These are phyloP conservation scores for Rhodotorula toruloides DNA, from an alignment of 768 basidiomycete genomes.

Conservation along the genomic window DNA sequence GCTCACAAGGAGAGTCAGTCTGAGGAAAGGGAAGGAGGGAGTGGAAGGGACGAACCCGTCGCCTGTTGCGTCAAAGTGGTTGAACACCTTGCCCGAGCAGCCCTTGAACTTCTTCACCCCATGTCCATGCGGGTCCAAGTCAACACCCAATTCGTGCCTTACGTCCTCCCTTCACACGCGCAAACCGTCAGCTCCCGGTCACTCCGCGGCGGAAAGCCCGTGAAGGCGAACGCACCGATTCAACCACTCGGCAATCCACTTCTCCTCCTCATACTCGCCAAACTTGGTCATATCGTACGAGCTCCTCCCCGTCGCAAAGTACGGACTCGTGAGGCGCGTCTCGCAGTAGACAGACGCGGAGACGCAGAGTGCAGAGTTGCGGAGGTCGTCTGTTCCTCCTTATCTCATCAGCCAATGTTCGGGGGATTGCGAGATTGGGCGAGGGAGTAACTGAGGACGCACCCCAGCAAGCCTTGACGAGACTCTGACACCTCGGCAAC, in stretches of 20 bases:
- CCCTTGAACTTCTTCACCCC: slow-evolving; percentile 37
- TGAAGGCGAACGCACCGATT: slow-evolving; percentile 22
- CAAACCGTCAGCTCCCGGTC: too few relatives aligned
- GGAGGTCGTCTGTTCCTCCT: slow-evolving; percentile 14
- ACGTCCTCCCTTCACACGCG: slow-evolving; percentile 18
- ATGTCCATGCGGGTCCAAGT: slow-evolving; percentile 25
- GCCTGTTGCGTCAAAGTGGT: slow-evolving; percentile 32
- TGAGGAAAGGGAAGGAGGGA: background rate
- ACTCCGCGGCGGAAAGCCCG: too few relatives aligned
- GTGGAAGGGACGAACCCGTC: slow-evolving; percentile 29
- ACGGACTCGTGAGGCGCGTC: slow-evolving; percentile 32
- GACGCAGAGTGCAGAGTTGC: slow-evolving; percentile 27
- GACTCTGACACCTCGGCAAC: slow-evolving; percentile 33
- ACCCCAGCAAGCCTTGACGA: slow-evolving; percentile 37
- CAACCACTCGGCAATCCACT: slow-evolving; percentile 35
- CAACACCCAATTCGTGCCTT: slow-evolving; percentile 36
- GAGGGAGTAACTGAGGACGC: background rate
- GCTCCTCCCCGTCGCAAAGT: slow-evolving; percentile 30
- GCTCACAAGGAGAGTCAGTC: background rate
- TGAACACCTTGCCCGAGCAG: slow-evolving; percentile 35
- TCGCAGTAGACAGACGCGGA: slow-evolving; percentile 39
- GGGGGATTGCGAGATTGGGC: background rate
- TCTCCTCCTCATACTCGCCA: slow-evolving; percentile 40
- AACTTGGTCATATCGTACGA: slow-evolving; percentile 35
- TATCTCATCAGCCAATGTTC: background rate